Percentiles rank a stretch among this genome's conserved stretches.
Conservation (phyloP, 78 protist species). For the Dictyostelium intermedium region DNA sequence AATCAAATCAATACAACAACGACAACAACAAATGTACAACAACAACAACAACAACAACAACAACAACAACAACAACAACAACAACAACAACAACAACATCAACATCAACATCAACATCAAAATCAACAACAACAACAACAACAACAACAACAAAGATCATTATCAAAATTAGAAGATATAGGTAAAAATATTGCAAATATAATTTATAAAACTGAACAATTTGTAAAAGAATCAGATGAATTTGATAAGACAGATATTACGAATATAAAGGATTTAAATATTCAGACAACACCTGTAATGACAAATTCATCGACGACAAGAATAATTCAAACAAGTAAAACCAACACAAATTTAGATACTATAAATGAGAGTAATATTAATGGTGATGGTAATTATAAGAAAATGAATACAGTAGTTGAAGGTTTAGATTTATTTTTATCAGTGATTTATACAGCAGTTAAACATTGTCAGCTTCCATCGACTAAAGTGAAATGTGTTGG, state of each 20-base stretch:
- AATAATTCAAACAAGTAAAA: neutral
- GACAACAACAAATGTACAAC: neutral
- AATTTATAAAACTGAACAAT: slow-evolving; percentile 35
- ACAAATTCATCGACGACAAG: neutral
- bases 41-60: neutral
- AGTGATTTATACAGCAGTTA: slow-evolving; percentile 11
- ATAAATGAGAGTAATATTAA: neutral
- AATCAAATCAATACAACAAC: neutral
- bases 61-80: neutral
- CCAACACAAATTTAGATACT: neutral
- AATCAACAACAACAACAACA: neutral
- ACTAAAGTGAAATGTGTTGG: slow-evolving; percentile 72
- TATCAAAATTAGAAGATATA: neutral
- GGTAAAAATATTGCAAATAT: slow-evolving; percentile 47
- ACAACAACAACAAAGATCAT: neutral
- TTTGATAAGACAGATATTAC: slow-evolving; percentile 18
- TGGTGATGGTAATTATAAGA: neutral
- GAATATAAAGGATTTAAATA: neutral
- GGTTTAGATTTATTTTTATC: slow-evolving; percentile 68
- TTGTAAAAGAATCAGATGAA: slow-evolving; percentile 42
- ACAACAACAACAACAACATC: neutral
- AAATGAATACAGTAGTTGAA: slow-evolving; percentile 43
- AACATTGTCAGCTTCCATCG: slow-evolving; percentile 41
- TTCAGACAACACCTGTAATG: neutral
- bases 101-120: neutral